Percentiles rank a stretch among this genome's conserved stretches.
phyloP scores from a whole-genome alignment of 768 basidiomycete species.

The Termitomyces sp. region DNA sequence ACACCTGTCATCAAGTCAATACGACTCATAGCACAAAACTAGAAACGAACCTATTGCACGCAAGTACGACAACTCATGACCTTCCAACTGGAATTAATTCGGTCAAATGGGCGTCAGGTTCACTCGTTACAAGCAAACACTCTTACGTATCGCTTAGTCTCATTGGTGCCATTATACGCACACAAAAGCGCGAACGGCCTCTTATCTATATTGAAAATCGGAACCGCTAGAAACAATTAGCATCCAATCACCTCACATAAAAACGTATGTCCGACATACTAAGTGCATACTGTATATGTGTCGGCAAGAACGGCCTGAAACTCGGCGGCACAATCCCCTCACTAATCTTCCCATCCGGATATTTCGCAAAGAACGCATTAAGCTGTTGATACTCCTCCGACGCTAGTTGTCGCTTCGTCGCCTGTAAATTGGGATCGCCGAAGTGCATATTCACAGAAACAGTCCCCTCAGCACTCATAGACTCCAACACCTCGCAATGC shows the following conservation, averaged over 20 bases:
- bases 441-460: slow-evolving; percentile 71
- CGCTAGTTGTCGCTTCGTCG: slow-evolving; percentile 54
- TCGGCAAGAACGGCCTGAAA: slow-evolving; percentile 79
- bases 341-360: slow-evolving; percentile 84
- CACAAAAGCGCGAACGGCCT: slow-evolving; percentile 88
- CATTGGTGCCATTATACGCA: slow-evolving; percentile 84
- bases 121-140: neutral
- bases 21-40: neutral
- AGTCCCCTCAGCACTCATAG: slow-evolving; percentile 54
- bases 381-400: slow-evolving; percentile 73
- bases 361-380: slow-evolving; percentile 71
- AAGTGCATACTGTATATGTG: slow-evolving; percentile 81
- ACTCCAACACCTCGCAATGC: slow-evolving; percentile 84
- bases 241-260: neutral
- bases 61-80: slow-evolving; percentile 87
- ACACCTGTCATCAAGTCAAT: slow-evolving; percentile 48
- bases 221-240: slow-evolving; percentile 56
- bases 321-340: slow-evolving; percentile 85
- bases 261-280: slow-evolving; percentile 44
- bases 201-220: slow-evolving; percentile 91
- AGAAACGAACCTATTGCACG: slow-evolving; percentile 71
- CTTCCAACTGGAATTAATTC: slow-evolving; percentile 57
- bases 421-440: slow-evolving; percentile 53
- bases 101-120: slow-evolving; percentile 3
- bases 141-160: slow-evolving; percentile 73